Conservation (phyloP, 805 yeast genomes). For the Ogataea trehalophila region DNA sequence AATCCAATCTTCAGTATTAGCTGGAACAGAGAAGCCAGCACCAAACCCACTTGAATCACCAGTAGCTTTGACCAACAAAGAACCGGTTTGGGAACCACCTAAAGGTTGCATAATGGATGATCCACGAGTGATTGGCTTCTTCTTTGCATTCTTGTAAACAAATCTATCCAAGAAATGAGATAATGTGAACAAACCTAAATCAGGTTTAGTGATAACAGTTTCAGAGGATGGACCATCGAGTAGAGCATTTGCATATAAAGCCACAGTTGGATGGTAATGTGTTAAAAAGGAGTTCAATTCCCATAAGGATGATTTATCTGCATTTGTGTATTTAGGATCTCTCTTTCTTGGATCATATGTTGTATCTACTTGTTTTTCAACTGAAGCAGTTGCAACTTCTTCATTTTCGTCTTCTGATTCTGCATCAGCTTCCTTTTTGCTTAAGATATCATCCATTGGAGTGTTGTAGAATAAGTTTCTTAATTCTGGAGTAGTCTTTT, state of each 20-base stretch:
- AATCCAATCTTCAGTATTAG: conserved; percentile 82
- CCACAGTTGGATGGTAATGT: conserved; percentile 92
- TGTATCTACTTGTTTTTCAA: conserved; percentile 8
- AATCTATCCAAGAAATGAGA: conserved; percentile 92
- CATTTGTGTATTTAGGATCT: conserved; percentile 91
- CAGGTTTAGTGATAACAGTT: conserved; percentile 59
- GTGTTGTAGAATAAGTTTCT: conserved; percentile 56
- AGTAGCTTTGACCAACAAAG: conserved; percentile 64
- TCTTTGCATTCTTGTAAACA: conserved; percentile 89
- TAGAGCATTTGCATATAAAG: conserved; percentile 68
- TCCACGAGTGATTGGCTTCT: conserved; percentile 70
- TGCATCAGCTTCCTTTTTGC: conserved; percentile 39
- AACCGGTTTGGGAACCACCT: conserved; percentile 75
- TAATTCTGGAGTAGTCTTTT: conserved; percentile 59
- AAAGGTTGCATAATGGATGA: conserved; percentile 96
- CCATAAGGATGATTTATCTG: conserved; percentile 80
- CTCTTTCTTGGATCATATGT: conserved; percentile 83
- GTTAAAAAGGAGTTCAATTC: conserved; percentile 67
- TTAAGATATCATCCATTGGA: conserved; percentile 45
- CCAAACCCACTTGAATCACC: conserved; percentile 29
- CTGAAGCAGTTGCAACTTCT: conserved; percentile 17
- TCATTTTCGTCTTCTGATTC: conserved; percentile 28
- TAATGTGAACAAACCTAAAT: conserved; percentile 80
- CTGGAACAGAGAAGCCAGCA: conserved; percentile 61
- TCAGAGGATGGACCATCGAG: conserved; percentile 37